Base-by-base conservation (phyloP, 345 rosid genomes). In the Rhizophora mangle region DNA sequence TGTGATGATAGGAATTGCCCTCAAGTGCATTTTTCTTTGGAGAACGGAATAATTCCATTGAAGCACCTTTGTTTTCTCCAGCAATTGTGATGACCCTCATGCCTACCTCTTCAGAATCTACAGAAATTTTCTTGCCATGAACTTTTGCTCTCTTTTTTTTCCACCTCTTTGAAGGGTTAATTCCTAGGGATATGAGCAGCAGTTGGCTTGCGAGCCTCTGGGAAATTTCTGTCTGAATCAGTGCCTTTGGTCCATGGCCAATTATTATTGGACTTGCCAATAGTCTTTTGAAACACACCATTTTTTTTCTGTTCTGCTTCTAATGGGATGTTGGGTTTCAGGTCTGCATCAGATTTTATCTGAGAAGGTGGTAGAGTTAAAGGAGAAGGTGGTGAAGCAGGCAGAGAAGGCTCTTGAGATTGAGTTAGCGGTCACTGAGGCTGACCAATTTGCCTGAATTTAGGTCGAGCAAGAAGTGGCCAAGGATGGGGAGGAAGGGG, bases 381-480 rank as follows among this genome's bases (percentile, higher is more conserved):
- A 64, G 98, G 97, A 53, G 98, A 89, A 27, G 89, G 96, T 46
- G 84, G 85, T 67, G 77, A n/a, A n/a, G n/a, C n/a, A n/a, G n/a
- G 85, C 80, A 21, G 80, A 4, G 82, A 68, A 43, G 73, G 18
- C 16, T 53, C 67, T 59, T 76, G 82, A 65, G 76, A 68, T 20
- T 24, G 81, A 8, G 73, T 31, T 13, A 34, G 60, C 31, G 43
- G 78, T 36, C 70, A 71, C 37, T 65, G 82, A 53, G 77, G 62
- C 66, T 39, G 84, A 30, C 62, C 69, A 18, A 11, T 30, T 16
- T 87, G 77, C 74, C 86, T 73, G 36, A 84, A 74, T 67, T 84
- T 0, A 31, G 84, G 77, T 43, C 77, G 77, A 34, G 62, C 13
- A 3, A 74, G 8, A 37, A 64, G 16, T 2, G 86, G 76, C 34